Conservation (phyloP, 352 stramenopile species). For the Phytophthora melonis region DNA sequence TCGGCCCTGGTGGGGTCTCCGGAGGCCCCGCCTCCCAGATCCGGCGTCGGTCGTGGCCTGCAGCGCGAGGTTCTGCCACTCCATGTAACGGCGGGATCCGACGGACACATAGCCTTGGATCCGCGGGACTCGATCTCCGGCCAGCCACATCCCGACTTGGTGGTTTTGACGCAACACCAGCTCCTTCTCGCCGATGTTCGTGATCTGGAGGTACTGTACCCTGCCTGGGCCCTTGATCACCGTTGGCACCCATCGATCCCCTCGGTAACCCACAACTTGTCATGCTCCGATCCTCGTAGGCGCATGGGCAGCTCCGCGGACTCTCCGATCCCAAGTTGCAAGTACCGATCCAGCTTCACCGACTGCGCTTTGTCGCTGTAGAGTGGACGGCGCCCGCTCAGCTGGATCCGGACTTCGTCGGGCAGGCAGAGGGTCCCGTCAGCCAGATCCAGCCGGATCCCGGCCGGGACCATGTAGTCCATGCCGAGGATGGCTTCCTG, state of each 20-base stretch:
- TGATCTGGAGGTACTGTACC: conserved; percentile 10
- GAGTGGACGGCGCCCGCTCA: no score
- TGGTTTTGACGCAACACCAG: neutral
- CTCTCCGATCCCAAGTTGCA: no score
- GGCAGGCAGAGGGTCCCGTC: no score
- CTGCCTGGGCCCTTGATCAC: no score
- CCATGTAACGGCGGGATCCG: no score
- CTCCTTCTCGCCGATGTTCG: conserved; percentile 1
- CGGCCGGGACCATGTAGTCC: conserved; percentile 22
- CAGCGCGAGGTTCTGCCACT: conserved; percentile 23
- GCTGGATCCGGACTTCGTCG: no score
- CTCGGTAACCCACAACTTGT: no score
- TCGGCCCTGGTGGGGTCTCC: neutral
- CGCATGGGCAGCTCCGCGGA: no score
- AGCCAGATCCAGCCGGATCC: conserved; percentile 21
- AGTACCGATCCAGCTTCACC: neutral
- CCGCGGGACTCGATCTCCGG: conserved; percentile 8
- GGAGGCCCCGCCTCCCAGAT: neutral
- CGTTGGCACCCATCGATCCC: no score
- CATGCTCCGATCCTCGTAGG: no score
- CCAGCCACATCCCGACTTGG: conserved; percentile 14
- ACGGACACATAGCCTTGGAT: conserved; percentile 19
- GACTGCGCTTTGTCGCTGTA: conserved; percentile 4
- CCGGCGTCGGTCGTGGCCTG: neutral
- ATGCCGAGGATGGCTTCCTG: neutral